Evolutionary conservation across 306 rosid genomes (phyloP).

Genomic region (Acacia crassicarpa): DNA sequence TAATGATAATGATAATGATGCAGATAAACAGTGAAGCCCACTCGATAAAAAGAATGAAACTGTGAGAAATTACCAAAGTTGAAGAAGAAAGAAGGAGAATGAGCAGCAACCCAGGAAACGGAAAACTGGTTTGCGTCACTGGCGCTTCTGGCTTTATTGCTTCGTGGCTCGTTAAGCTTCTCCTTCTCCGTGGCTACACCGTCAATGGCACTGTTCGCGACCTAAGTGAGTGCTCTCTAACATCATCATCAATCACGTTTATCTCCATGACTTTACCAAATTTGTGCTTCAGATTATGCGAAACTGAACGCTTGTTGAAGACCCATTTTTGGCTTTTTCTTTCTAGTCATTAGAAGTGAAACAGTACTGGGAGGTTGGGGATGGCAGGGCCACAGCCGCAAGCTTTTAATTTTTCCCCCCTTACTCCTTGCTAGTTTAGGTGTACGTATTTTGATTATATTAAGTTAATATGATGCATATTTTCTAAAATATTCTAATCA

Average conservation of each 20-base stretch:
- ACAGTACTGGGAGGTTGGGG: neutral
- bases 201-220: constrained; percentile 55
- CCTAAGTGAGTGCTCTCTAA: constrained; percentile 21
- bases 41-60: neutral
- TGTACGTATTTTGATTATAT: no score
- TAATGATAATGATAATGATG: neutral
- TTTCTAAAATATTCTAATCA: no score
- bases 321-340: neutral
- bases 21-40: neutral
- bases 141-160: constrained; percentile 65
- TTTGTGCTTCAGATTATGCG: neutral
- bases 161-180: constrained; percentile 55
- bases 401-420: no score
- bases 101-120: constrained; percentile 32
- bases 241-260: neutral
- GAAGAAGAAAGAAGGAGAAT: constrained; percentile 17
- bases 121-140: constrained; percentile 48
- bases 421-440: no score
- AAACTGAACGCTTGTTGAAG: neutral
- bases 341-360: neutral
- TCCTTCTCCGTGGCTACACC: constrained; percentile 50
- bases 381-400: neutral
- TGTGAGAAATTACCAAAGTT: neutral
- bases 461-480: no score
- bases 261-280: neutral